Conservation (phyloP, 169 alveolate genomes). For the Ichthyophthirius multifiliis region DNA sequence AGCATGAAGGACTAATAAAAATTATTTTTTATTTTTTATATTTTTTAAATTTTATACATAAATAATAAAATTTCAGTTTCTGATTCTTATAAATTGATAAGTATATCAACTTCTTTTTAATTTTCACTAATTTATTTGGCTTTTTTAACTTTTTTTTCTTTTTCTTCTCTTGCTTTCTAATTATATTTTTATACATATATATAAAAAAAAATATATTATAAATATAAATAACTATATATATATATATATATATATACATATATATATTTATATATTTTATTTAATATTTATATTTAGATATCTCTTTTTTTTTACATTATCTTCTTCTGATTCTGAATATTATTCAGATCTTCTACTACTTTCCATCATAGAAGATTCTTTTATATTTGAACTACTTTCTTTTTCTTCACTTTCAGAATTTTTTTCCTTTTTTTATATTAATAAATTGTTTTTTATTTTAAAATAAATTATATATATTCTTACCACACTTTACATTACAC, state of each 20-base stretch:
- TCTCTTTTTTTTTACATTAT: slow-evolving; percentile 14
- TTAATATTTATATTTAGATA: too few relatives aligned
- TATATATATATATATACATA: too few relatives aligned
- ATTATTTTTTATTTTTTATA: neutral
- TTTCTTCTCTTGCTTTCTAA: neutral
- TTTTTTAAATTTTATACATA: neutral
- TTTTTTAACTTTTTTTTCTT: neutral
- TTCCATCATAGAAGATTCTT: neutral
- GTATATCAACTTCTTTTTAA: slow-evolving; percentile 4
- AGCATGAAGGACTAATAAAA: slow-evolving; percentile 22
- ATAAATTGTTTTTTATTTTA: neutral
- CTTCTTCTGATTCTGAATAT: slow-evolving; percentile 3
- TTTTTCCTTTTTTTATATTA: neutral
- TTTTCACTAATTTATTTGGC: neutral
- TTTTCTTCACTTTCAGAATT: neutral
- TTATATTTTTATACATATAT: too few relatives aligned
- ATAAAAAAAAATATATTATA: too few relatives aligned
- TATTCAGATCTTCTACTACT: neutral
- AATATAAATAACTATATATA: too few relatives aligned
- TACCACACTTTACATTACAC: neutral
- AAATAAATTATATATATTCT: neutral
- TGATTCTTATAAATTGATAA: slow-evolving; percentile 19
- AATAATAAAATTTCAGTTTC: slow-evolving; percentile 21
- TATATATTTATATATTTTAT: too few relatives aligned
- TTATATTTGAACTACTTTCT: neutral